Conservation (phyloP, 2,329 filamentous ascomycete species). For the Thyridium curvatum region DNA sequence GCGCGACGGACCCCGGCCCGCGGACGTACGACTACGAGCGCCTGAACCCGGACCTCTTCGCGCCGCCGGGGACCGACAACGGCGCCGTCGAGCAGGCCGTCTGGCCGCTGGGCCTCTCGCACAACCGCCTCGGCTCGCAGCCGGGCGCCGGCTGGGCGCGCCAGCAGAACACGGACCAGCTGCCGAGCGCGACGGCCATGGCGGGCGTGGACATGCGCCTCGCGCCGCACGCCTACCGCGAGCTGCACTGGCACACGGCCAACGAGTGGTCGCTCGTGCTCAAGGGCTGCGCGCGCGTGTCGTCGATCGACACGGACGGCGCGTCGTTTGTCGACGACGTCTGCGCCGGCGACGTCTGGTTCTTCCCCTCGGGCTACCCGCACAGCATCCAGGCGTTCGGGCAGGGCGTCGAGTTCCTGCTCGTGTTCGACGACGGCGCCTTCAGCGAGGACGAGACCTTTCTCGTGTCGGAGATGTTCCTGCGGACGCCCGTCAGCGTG, state of each 20-base stretch:
- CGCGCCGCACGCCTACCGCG: constrained; percentile 50
- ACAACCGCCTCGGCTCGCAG: constrained; percentile 38
- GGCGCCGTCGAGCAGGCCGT: constrained; percentile 38
- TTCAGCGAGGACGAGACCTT: constrained; percentile 57
- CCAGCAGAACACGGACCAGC: constrained; percentile 43
- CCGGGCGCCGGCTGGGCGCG: constrained; percentile 44
- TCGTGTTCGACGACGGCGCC: constrained; percentile 52
- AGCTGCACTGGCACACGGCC: constrained; percentile 57
- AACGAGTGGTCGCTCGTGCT: constrained; percentile 46
- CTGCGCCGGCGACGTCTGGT: constrained; percentile 46
- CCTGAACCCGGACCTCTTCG: constrained; percentile 49
- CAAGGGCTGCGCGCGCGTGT: constrained; percentile 45
- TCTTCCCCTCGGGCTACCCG: constrained; percentile 42
- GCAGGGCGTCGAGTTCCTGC: constrained; percentile 50
- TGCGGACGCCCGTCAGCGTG: constrained; percentile 43
- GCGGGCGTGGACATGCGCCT: constrained; percentile 55
- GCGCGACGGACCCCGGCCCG: constrained; percentile 46
- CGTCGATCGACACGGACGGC: constrained; percentile 45
- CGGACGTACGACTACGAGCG: too few relatives aligned
- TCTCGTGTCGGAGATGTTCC: constrained; percentile 46
- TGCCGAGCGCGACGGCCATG: constrained; percentile 44
- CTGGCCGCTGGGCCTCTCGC: constrained; percentile 49
- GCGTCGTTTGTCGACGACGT: constrained; percentile 40
- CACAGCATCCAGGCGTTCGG: constrained; percentile 50
- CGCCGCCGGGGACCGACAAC: constrained; percentile 46